These are phyloP conservation scores for Boletus sensibilis DNA, from an alignment of 768 basidiomycete genomes.

Conservation along the genomic window DNA sequence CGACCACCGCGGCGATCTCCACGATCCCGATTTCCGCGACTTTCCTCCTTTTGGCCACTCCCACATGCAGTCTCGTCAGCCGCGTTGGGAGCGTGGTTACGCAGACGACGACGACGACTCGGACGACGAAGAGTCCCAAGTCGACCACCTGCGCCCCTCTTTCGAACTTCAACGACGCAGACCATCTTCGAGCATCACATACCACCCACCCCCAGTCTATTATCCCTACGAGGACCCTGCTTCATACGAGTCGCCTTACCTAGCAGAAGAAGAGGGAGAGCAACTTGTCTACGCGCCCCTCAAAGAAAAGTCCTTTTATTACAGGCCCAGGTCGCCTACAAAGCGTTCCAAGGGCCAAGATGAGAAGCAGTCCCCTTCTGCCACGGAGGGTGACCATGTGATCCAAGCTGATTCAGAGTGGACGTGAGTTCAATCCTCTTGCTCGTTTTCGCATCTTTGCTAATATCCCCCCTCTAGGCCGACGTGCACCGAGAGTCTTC, in stretches of 20 bases:
- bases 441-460: background rate
- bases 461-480: slow-evolving; percentile 40
- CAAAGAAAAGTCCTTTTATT: slow-evolving; percentile 25
- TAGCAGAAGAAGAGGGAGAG: slow-evolving; percentile 24
- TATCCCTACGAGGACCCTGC: slow-evolving; percentile 32
- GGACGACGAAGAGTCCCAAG: slow-evolving; percentile 30
- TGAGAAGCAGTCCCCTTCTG: slow-evolving; percentile 18
- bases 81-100: slow-evolving; percentile 37
- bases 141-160: slow-evolving; percentile 14
- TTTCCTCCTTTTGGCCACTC: slow-evolving; percentile 44
- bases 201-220: slow-evolving; percentile 22
- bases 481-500: slow-evolving; percentile 53
- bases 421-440: slow-evolving; percentile 29
- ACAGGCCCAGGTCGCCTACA: slow-evolving; percentile 21
- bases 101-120: slow-evolving; percentile 29
- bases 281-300: slow-evolving; percentile 22
- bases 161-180: slow-evolving; percentile 24
- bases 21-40: slow-evolving; percentile 67
- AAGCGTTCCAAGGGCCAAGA: slow-evolving; percentile 13
- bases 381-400: slow-evolving; percentile 6
- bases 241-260: slow-evolving; percentile 30
- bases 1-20: slow-evolving; percentile 59
- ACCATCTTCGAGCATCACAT: slow-evolving; percentile 25
- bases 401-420: slow-evolving; percentile 28
- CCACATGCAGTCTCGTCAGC: slow-evolving; percentile 24